Evolutionary conservation across 192 early-diverging fungal genomes (phyloP).

Genomic region (Piromyces sp.): DNA sequence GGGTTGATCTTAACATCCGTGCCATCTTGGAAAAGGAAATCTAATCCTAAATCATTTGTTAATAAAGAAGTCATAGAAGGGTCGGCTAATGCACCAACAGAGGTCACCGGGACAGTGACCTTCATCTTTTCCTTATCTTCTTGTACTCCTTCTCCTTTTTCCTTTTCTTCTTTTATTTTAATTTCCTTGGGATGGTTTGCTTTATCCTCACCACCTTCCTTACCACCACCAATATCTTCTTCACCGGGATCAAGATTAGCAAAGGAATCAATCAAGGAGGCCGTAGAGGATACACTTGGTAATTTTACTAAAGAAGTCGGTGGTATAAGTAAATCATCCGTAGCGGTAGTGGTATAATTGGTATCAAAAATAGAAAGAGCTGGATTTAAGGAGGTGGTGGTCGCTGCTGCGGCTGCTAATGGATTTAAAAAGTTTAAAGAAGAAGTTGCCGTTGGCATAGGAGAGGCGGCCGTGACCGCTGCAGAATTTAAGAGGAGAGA

Average conservation of each 20-base stretch:
- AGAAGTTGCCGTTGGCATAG: neutral
- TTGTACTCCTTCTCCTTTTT: neutral
- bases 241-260: neutral
- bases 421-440: neutral
- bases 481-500: neutral
- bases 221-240: too few species aligned
- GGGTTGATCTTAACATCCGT: too few species aligned
- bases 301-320: neutral
- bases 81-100: too few species aligned
- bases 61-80: neutral
- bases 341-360: neutral
- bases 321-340: neutral
- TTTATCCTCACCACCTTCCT: too few species aligned
- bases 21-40: neutral
- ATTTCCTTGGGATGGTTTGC: too few species aligned
- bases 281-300: neutral
- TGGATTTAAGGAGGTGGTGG: neutral
- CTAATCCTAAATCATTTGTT: neutral
- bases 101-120: too few species aligned
- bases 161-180: neutral
- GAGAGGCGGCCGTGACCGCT: neutral
- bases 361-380: neutral
- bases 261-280: neutral
- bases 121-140: neutral
- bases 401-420: neutral